Percentiles rank a stretch among this genome's conserved stretches.
Evolutionary conservation across 345 rosid genomes (phyloP).

Genomic region (Fremontodendron californicum): DNA sequence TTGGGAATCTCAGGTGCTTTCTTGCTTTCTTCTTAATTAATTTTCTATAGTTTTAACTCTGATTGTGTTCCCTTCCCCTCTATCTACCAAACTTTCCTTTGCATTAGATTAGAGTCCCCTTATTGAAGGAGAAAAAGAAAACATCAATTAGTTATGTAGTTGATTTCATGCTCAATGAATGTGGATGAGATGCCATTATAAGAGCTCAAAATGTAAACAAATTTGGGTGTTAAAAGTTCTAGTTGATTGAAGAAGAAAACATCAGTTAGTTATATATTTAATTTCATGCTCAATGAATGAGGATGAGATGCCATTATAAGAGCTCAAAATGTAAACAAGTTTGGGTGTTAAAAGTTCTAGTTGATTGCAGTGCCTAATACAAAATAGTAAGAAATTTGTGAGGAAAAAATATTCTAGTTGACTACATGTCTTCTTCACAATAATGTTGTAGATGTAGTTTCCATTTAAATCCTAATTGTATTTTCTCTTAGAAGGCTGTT

Average conservation of each 20-base stretch:
- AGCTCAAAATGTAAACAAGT: background rate
- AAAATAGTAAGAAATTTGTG: background rate
- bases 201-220: background rate
- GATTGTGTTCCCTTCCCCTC: background rate
- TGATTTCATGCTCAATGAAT: background rate
- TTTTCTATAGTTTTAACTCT: background rate
- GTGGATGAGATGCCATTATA: no score
- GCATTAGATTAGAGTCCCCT: background rate
- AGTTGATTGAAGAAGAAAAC: background rate
- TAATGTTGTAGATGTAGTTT: background rate
- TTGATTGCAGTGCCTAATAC: background rate
- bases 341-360: background rate
- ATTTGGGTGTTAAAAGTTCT: background rate
- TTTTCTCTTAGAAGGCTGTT: background rate
- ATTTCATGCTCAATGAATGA: background rate
- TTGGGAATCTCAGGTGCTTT: slow-evolving; percentile 70
- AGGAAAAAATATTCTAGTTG: background rate
- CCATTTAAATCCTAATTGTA: no score
- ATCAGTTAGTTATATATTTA: background rate
- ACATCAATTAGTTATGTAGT: background rate
- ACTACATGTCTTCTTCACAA: background rate
- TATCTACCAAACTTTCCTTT: background rate
- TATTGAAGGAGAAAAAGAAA: background rate
- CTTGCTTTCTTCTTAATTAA: background rate
- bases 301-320: no score